Evolutionary conservation across 1,284 basidiomycete genomes (phyloP).

Genomic region (Sanguinoderma infundibulare): DNA sequence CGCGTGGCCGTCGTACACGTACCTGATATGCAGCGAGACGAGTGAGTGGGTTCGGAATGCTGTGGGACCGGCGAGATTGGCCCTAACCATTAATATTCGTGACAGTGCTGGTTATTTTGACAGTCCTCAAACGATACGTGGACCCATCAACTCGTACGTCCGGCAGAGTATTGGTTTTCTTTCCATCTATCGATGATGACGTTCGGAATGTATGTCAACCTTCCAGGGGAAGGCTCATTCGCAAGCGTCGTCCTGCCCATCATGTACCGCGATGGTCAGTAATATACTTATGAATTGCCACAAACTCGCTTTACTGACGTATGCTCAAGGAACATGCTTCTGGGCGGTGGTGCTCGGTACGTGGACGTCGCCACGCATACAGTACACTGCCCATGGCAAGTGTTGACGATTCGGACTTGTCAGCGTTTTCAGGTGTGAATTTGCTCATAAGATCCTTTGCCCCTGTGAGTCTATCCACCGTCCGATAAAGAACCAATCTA

Average conservation of each 20-base stretch:
- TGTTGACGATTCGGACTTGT: background rate
- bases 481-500: no score
- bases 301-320: no score
- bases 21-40: background rate
- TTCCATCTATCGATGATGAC: background rate
- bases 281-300: background rate
- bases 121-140: background rate
- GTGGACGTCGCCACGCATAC: no score
- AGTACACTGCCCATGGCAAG: background rate
- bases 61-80: no score
- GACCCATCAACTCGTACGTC: background rate
- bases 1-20: background rate
- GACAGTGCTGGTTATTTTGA: background rate
- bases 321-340: background rate
- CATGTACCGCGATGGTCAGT: constrained; percentile 2
- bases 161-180: background rate
- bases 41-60: no score
- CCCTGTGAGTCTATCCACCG: background rate
- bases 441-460: background rate
- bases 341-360: background rate
- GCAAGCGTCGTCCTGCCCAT: background rate
- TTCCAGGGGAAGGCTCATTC: background rate
- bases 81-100: background rate
- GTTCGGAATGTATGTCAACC: background rate
- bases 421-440: background rate